Conservation (phyloP, 306 rosid genomes). For the Quercus gilva region DNA sequence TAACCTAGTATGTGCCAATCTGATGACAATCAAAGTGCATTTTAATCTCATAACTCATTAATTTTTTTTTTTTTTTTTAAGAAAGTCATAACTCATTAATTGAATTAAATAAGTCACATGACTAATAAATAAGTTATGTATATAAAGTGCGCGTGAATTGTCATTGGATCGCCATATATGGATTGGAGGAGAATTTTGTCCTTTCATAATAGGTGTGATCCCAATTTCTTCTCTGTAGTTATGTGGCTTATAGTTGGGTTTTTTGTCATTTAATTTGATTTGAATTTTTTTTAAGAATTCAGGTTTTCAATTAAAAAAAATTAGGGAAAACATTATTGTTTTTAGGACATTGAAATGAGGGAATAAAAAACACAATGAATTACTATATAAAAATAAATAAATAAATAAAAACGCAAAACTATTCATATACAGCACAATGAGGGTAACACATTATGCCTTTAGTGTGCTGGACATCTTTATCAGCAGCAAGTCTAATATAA, state of each 20-base stretch:
- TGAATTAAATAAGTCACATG: too few relatives aligned
- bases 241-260: slow-evolving; percentile 10
- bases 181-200: too few relatives aligned
- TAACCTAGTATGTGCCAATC: too few relatives aligned
- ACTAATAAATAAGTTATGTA: too few relatives aligned
- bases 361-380: not conserved
- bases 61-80: too few relatives aligned
- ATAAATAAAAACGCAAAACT: not conserved
- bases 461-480: not conserved
- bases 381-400: too few relatives aligned
- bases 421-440: not conserved
- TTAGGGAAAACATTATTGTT: not conserved
- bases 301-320: slow-evolving; percentile 8
- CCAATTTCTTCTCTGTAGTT: slow-evolving; percentile 14
- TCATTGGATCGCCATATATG: too few relatives aligned
- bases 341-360: not conserved
- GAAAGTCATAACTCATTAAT: too few relatives aligned
- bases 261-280: slow-evolving; percentile 1
- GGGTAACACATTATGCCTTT: not conserved
- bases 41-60: too few relatives aligned
- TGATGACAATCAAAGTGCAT: too few relatives aligned
- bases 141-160: too few relatives aligned
- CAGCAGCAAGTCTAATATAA: too few relatives aligned
- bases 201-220: not conserved
- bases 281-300: slow-evolving; percentile 2